Base-by-base conservation (phyloP, 169 alveolate genomes). In the Pseudocohnilembus persalinus region DNA sequence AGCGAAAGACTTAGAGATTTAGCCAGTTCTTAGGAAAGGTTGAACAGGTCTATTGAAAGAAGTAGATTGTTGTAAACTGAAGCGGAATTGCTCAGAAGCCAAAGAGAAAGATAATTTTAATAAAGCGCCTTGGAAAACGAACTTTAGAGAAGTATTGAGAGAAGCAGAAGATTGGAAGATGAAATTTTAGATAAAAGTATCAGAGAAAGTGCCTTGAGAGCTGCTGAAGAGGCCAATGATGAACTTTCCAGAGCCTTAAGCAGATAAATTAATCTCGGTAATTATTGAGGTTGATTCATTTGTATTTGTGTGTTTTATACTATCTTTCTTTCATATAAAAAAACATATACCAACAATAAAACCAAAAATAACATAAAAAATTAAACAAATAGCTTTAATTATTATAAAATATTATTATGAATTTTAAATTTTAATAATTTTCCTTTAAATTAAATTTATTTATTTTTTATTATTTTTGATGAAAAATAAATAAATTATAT, bases 211-310 rank as follows among this genome's bases (percentile, higher is more conserved):
- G 31, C 68, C 78, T 74, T 11, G 16, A 20, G 20, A 4, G 20
- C 68, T 49, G 4, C 68, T 29, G 63, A 77, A 26, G 80, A 83
- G 0, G 91, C 81, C 29, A 90, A 91, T 73, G 84, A 82, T 27
- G 84, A 84, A 30, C 79, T 89, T 1, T 85, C 86, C 24, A 84
- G 88, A 34, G 83, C 82, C 20, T 84, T 92, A 4, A 76, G 32
- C 29, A 82, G 84, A 35, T 35, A 81, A 76, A 85, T 92, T 32
- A 49, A 49, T 20, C 20, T 11, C 26, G 68, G 68, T 49, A 49
- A 20, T 20, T 49, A 49, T 11, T 49, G 68, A 49, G n/a, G n/a
- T n/a, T n/a, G n/a, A n/a, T n/a, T n/a, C n/a, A n/a, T n/a, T n/a
- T n/a, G n/a, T n/a, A n/a, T n/a, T n/a, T n/a, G n/a, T n/a, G n/a